Evolutionary conservation across 2,329 filamentous ascomycete species (phyloP).

Genomic region (Chrysoporthe cubensis): DNA sequence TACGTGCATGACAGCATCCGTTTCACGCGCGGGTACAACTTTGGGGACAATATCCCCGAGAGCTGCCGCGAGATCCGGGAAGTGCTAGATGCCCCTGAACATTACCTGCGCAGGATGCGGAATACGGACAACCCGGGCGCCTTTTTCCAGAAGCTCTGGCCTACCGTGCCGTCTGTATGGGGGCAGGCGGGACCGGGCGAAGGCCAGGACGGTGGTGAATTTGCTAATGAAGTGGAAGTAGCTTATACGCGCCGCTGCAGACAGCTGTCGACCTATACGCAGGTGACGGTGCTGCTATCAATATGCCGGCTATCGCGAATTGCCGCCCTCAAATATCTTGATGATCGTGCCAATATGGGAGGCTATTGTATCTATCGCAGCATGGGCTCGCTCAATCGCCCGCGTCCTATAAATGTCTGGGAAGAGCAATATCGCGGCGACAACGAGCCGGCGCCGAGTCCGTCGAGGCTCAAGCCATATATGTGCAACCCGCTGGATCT

Average conservation of each 20-base stretch:
- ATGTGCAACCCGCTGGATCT: neutral
- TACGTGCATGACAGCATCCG: neutral
- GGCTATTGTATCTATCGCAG: conserved; percentile 7
- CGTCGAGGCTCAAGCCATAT: neutral
- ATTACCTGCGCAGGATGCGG: too few species aligned
- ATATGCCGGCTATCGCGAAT: too few species aligned
- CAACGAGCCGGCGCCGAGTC: neutral
- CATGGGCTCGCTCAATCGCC: neutral
- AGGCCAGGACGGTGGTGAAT: too few species aligned
- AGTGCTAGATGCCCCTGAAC: too few species aligned
- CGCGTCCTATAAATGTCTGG: conserved; percentile 5
- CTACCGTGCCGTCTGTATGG: too few species aligned
- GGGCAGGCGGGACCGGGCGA: too few species aligned
- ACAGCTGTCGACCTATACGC: too few species aligned
- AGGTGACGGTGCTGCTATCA: too few species aligned
- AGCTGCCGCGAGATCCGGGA: too few species aligned
- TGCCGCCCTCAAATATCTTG: too few species aligned
- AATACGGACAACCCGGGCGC: neutral
- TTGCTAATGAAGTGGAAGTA: too few species aligned
- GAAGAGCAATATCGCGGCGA: neutral
- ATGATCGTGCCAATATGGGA: neutral
- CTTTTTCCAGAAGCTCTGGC: neutral
- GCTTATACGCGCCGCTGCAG: too few species aligned
- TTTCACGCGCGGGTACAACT: neutral
- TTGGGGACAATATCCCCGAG: neutral